Base-by-base conservation (phyloP, 768 basidiomycete genomes). In the Phaeolepiota aurea region DNA sequence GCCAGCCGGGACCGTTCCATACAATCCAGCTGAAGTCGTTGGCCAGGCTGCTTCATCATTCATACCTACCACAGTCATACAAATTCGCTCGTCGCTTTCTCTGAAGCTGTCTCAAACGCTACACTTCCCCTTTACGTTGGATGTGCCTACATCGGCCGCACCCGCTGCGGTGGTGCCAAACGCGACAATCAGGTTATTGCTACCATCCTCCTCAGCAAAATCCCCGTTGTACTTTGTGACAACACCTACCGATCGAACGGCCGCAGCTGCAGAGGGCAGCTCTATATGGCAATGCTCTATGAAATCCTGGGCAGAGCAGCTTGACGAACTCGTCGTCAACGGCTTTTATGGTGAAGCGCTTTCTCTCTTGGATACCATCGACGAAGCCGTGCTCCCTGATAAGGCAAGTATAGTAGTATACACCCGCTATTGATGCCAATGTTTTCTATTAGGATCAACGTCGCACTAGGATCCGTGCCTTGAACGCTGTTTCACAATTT, bases 401-500 rank as follows among this genome's bases (percentile, higher is more conserved):
- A 84, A 84, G 69, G 82, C 82, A 41, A 20, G 35, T 38, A n/a
- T 3, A 15, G 9, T 14, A 23, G 42, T 40, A 15, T 18, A n/a
- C 28, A 9, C 32, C 9, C 18, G 18, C 7, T n/a, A 31, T 14
- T 31, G 14, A 31, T 31, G 14, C 28, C 28, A 14, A 10, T 10
- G 14, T 14, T 31, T 14, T 31, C 28, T n/a, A 9, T 31, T 48
- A 83, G 79, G 73, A 73, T 13, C 64, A 70, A 47, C 66, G 82
- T 32, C 61, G 66, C 22, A 76, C 68, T 2, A 69, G 71, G 7
- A 75, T 91, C 20, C 76, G 80, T 3, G 76, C 77, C 2, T 69
- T 97, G 14, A 74, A 87, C 39, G 91, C 90, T 0, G 81, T 96
- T 0, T 68, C 83, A 0, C 75, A 83, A 44, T 93, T 93, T 59